Base-by-base conservation (phyloP, 1,139 yeast genomes). In the Suhomyces panamericanus region DNA sequence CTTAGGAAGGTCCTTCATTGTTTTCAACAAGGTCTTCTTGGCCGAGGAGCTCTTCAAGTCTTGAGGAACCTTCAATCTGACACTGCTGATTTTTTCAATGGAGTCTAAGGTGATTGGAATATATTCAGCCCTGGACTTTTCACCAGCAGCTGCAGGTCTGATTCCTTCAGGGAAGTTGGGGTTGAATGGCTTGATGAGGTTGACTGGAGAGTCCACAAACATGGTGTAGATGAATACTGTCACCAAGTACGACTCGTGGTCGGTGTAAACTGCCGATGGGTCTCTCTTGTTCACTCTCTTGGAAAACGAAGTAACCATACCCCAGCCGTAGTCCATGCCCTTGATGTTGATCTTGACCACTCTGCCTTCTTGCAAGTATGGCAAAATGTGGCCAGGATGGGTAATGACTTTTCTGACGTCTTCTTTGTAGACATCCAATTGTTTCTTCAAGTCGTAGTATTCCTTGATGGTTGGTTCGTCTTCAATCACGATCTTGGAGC, bases 341-440 rank as follows among this genome's bases (percentile, higher is more conserved):
- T 78, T 78, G 34, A 83, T 70, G 46, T 77, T 77, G 15, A 95
- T 80, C 55, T 83, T 82, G 37, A 91, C 70, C 47, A 95, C 77
- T 65, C 99, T 80, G 32, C 99, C 99, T 24, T 89, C 82, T 64
- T 90, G 96, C 56, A 95, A 70, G 62, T 86, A 95, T 28, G 88
- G 87, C 45, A 91, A 71, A 26, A 85, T 76, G 62, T 91, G 83
- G 9, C 95, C 87, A 1, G 99, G 99, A 62, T 93, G 97, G 1
- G 96, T 86, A n/a, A 91, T 78, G 20, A 93, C 85, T 52, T 84
- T 83, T 45, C 89, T 78, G 47, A 87, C 80, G 61, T 95, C 98
- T n/a, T 79, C 78, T 45, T 81, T 81, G 58, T 90, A 91, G 10
- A 69, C 66, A 26, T 76, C 78, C 48, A 91, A 73, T 57, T 89